Evolutionary conservation across 2,329 filamentous ascomycete genomes (phyloP).

Genomic region (Nannizziopsis arthrosporioides): DNA sequence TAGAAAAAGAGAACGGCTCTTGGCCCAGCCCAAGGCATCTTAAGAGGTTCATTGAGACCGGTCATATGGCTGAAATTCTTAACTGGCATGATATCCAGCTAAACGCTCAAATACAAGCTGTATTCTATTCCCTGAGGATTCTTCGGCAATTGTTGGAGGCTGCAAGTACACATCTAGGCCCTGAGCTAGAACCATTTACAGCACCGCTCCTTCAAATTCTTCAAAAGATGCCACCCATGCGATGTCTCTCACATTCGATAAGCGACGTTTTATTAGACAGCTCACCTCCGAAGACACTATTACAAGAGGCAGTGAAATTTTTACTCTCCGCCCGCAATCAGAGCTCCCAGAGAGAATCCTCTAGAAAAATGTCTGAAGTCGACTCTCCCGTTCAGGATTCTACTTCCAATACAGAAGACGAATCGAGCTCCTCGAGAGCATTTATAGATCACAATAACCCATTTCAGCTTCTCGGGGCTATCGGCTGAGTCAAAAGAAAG

Average conservation of each 20-base stretch:
- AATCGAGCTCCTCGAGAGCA: background rate
- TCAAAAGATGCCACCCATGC: slow-evolving; percentile 17
- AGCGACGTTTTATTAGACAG: background rate
- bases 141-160: slow-evolving; percentile 40
- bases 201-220: slow-evolving; percentile 13
- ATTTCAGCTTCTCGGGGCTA: slow-evolving; percentile 5
- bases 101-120: slow-evolving; percentile 48
- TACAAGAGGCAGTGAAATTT: background rate
- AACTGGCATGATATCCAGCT: slow-evolving; percentile 53
- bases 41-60: slow-evolving; percentile 22
- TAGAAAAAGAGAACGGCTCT: slow-evolving; percentile 10
- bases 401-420: background rate
- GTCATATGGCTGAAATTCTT: slow-evolving; percentile 24
- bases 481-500: background rate
- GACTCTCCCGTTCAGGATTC: background rate
- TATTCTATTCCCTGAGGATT: slow-evolving; percentile 52
- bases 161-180: slow-evolving; percentile 20
- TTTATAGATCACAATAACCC: slow-evolving; percentile 5
- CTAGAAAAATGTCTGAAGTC: background rate
- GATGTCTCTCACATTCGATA: slow-evolving; percentile 9
- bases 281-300: background rate
- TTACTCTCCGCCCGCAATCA: background rate
- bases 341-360: background rate
- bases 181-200: background rate
- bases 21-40: slow-evolving; percentile 17